These are phyloP conservation scores for Crucibulum laeve DNA, from an alignment of 768 basidiomycete genomes.

Conservation along the genomic window DNA sequence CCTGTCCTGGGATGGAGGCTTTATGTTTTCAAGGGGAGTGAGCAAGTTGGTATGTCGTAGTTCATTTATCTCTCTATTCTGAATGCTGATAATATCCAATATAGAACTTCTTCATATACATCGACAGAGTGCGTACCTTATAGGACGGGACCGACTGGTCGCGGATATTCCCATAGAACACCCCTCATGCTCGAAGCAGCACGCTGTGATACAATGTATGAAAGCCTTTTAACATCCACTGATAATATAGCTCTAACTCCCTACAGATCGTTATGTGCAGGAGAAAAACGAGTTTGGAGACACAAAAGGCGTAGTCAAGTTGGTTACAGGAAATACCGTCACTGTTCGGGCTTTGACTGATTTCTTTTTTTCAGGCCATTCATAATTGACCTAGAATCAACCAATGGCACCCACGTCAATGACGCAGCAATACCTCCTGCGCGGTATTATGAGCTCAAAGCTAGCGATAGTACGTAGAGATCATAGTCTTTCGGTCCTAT, in stretches of 20 bases:
- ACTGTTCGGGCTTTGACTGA: slow-evolving; percentile 3
- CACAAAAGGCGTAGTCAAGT: slow-evolving; percentile 82
- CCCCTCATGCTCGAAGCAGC: slow-evolving; percentile 97
- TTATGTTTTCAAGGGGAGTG: slow-evolving; percentile 95
- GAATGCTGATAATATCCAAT: background rate
- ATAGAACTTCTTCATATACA: slow-evolving; percentile 90
- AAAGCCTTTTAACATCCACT: too few relatives aligned
- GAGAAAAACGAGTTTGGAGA: slow-evolving; percentile 87
- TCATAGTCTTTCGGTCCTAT: background rate
- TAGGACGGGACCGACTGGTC: slow-evolving; percentile 86
- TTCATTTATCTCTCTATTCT: background rate
- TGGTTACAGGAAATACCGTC: slow-evolving; percentile 20
- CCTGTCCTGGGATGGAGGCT: slow-evolving; percentile 87
- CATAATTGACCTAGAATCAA: slow-evolving; percentile 97
- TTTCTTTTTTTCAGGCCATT: slow-evolving; percentile 62
- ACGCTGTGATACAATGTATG: slow-evolving; percentile 92
- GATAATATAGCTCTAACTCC: too few relatives aligned
- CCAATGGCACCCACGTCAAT: slow-evolving; percentile 93
- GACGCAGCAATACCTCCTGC: slow-evolving; percentile 79
- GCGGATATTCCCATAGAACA: slow-evolving; percentile 89
- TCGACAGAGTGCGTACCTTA: slow-evolving; percentile 89
- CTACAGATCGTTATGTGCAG: slow-evolving; percentile 79
- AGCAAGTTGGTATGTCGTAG: slow-evolving; percentile 75
- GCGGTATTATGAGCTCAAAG: slow-evolving; percentile 80
- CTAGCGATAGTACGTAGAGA: slow-evolving; percentile 63